These are phyloP conservation scores for Saturnispora sekii DNA, from an alignment of 805 yeast genomes.

Conservation along the genomic window DNA sequence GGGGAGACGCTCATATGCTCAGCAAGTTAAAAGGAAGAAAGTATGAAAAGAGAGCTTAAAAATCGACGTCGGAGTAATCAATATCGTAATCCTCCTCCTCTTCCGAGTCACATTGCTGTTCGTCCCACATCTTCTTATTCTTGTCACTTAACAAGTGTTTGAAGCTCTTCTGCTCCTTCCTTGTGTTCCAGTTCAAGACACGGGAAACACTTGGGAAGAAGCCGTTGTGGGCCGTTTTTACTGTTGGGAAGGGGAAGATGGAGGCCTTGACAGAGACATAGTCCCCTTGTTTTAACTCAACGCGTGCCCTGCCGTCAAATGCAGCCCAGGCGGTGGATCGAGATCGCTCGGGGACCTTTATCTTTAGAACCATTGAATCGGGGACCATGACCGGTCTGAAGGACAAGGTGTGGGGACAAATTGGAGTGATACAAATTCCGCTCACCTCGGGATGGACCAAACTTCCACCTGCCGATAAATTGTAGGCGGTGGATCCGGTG, in stretches of 20 bases:
- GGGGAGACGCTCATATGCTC: neutral
- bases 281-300: conserved; percentile 74
- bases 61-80: conserved; percentile 26
- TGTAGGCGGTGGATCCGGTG: conserved; percentile 94
- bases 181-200: conserved; percentile 86
- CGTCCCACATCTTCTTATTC: conserved; percentile 30
- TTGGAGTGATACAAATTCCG: conserved; percentile 88
- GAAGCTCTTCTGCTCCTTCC: conserved; percentile 82
- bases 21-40: conserved; percentile 2
- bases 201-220: conserved; percentile 78
- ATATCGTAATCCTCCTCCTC: conserved; percentile 10
- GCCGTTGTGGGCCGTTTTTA: conserved; percentile 62
- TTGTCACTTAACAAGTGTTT: conserved; percentile 49
- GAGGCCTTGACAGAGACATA: conserved; percentile 79
- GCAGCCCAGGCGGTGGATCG: conserved; percentile 95
- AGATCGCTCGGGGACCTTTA: conserved; percentile 69
- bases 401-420: conserved; percentile 91
- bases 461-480: conserved; percentile 91
- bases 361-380: conserved; percentile 79
- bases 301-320: conserved; percentile 85
- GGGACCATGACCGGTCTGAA: conserved; percentile 89
- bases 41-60: neutral
- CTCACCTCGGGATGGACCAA: conserved; percentile 90
- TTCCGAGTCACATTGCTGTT: conserved; percentile 6
- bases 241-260: conserved; percentile 91